Base-by-base conservation (phyloP, 1,139 yeast species). In the Hyphopichia khmerensis region DNA sequence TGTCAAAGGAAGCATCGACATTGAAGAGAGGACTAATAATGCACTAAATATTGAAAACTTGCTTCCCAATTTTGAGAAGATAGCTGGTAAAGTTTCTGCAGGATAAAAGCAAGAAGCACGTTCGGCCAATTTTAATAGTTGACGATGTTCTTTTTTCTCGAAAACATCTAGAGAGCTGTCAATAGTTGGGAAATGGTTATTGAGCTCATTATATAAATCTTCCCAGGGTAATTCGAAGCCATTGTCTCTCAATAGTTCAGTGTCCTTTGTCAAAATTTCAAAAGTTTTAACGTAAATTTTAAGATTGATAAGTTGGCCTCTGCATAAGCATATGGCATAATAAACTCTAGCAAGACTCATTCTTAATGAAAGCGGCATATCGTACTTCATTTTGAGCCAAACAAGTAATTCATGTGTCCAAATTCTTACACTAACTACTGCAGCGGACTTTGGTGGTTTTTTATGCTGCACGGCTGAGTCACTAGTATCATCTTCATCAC, bases 341-440 rank as follows among this genome's bases (percentile, higher is more conserved):
- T 82, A 91, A 1, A 89, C 87, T 44, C 74, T 71, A 1, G 90
- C 82, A 41, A 93, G 72, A 3, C 79, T 70, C 27, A 82, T 72
- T 44, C 93, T 74, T 38, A 83, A 66, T 2, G 71, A 57, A 16
- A 89, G 55, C 0, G 99, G 98, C 72, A 93, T 75, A 42, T 85
- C 87, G 55, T 87, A 84, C 59, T 89, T 89, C 80, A 87, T 84
- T 49, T 79, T 79, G 47, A 90, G 65, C 81, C 96, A 87, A 35
- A 87, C 84, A 43, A 82, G 75, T 48, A 93, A 73, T 59, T 90
- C 97, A 44, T 87, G 84, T 0, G 97, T 87, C 96, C 97, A 91
- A 47, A 87, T 88, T 43, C 85, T 77, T 9, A 88, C 84, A 35
- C 84, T 79, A 9, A 87, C 82, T 4, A 87, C 84, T 0, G 93